Evolutionary conservation across 352 stramenopile species (phyloP), one percentile per base, ranked within the genome.

Genomic region (Albugo candida): DNA sequence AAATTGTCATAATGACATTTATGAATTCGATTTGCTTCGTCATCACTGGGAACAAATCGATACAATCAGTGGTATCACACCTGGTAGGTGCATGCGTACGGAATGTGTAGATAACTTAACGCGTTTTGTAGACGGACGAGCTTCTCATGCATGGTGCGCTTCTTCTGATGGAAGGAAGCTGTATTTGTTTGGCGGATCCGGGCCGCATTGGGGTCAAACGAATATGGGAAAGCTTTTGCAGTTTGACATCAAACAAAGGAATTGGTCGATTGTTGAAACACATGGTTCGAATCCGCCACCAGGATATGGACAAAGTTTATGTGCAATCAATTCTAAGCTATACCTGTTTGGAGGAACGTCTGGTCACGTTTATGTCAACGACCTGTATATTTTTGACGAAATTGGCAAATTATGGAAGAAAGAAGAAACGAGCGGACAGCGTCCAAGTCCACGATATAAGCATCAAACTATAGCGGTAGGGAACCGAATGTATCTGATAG

Each of bases 201-300:
- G 75, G 0, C 75, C 75, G 21, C 75, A 85, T 53, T 88, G 75
- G 75, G 75, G 75, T 11, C 75, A 88, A 50, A 88, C 72, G 8
- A 88, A 88, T 58, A 88, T 88, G 75, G 72, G 75, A 45, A 88
- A 88, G 51, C 53, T 88, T 47, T 61, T 85, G 21, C 68, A 85
- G 46, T 88, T 83, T 54, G 71, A 59, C 42, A 81, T 88, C 53
- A 60, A 55, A 16, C 64, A 81, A 24, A 81, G 83, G 58, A 82
- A 76, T 45, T 88, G 75, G 75, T 82, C 66, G 11, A 80, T 88
- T 11, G 70, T 88, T 13, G 66, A 83, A 35, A 63, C 70, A 0
- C 55, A 79, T 41, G 75, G 75, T 6, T 65, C 59, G 17, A 65
- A 79, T 1, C 75, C 75, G 10, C 75, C 75, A 19, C 72, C 75